Base-by-base conservation (phyloP, 371 early-diverging fungal genomes). In the Sporodiniella umbellata region DNA sequence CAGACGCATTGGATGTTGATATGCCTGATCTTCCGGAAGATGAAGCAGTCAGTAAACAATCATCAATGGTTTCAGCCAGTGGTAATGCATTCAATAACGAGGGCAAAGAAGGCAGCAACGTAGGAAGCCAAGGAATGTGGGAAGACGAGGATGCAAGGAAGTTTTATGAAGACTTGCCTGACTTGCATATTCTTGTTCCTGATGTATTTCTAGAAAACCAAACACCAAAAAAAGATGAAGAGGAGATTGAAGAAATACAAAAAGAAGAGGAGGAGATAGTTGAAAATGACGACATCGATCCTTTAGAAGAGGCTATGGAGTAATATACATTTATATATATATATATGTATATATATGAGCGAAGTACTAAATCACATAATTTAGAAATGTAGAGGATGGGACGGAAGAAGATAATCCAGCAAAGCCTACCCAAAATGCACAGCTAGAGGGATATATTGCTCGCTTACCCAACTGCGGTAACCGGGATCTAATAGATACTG, bases 121-220 rank as follows among this genome's bases (percentile, higher is more conserved):
- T 60, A 8, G 60, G 64, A n/a, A 78, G 70, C 51, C 40, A 40
- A 8, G 81, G 89, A 22, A 68, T 85, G 14, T 95, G 93, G 88
- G 93, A 93, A 60, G 93, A 95, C 66, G 93, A 93, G 18, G 93
- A 93, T 51, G 81, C 87, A 8, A 79, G 85, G 17, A 72, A 76
- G 23, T 95, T 95, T 64, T 95, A 93, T 58, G 90, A 92, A 51
- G 80, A 87, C 43, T 51, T 93, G 4, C 63, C 89, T 15, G 89
- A 93, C 62, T 74, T 95, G 25, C 71, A 79, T 40, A 72, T 81
- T 1, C 63, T 87, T 21, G 91, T 95, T 4, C 95, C 95, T 10
- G 82, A 78, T 33, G 78, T 91, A 0, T 80, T 95, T 33, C 69
- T 95, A 18, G 84, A 80, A 31, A 59, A 70, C 15, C 75, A 75